Evolutionary conservation across 164 flowering plant genomes (phyloP), one percentile per base, ranked within the genome.

Genomic region (Buxus sempervirens): DNA sequence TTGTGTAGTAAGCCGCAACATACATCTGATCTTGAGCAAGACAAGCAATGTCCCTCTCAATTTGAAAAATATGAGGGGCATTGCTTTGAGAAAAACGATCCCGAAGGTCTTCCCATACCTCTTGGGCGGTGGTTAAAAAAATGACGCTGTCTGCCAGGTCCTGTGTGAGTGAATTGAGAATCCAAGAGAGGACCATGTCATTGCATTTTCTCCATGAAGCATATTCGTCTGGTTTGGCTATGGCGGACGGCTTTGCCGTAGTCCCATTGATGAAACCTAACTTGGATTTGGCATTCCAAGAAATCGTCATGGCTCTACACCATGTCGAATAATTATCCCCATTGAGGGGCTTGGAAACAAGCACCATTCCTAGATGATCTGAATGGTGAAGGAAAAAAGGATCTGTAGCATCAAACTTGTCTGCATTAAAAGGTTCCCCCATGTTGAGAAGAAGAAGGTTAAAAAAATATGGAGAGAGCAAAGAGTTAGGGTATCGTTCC

Each of bases 1-100:
- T 67, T 4, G 66, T 76, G 41, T 22, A 76, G 25, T 68, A 72
- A 24, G 66, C 56, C 6, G 63, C 51, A 36, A 67, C 67, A 61
- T 1, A 4, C 54, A 42, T 38, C 12, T 72, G 57, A 28, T 45
- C 63, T 60, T 70, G 71, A 60, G 55, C n/a, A 4, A 66, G 26
- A 67, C 23, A 51, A 58, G 54, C 26, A 28, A 67, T 38, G 28
- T 71, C 63, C 56, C 60, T 65, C 54, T 51, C 38, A 13, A 65
- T 12, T 19, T 65, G 64, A 51, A 54, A 70, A 54, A 70, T 58
- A 7, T 28, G 54, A 38, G 71, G 56, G 2, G 62, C 78, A 60
- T 64, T 60, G 25, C 62, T 60, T 58, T 66, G 62, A 24, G 36
- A 60, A 65, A 60, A 75, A 21, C 62, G 55, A 14, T 23, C 38